Evolutionary conservation across 192 early-diverging fungal species (phyloP), one percentile per base, ranked within the genome.

Genomic region (Coemansia sp.): DNA sequence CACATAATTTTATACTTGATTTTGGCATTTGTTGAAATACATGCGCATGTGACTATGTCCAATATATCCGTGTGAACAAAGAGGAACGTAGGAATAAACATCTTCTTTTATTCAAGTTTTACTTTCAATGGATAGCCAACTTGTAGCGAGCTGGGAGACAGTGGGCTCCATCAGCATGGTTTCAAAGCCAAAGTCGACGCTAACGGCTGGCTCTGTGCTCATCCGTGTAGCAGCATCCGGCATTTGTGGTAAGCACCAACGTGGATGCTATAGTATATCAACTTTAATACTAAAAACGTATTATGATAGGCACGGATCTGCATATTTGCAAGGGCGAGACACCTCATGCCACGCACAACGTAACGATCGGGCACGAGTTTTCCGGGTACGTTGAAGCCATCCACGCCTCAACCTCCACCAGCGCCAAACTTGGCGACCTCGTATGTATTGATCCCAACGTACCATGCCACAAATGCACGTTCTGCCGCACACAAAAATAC

Each of bases 251-350:
- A 50, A 50, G 49, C 16, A 35, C 9, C 7, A 35, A 35, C 8
- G 7, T 9, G 5, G 27, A 29, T 9, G 0, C 6, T 35, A 35
- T 35, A 9, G 6, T 35, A 35, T 9, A 35, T 4, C 32, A 35
- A 9, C 32, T 35, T 9, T 35, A 32, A 27, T 32, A 35, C 9
- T 35, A 35, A 35, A 35, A 35, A 35, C 32, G 5, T 35, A 9
- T 7, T 35, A 35, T 35, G 7, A 22, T 50, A 50, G 49, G 49
- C 7, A 84, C 83, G 9, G 83, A 84, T 65, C 61, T 82, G 49
- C 83, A 84, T 54, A 84, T 84, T 57, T 82, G 83, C 55, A 70
- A 75, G 26, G 83, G 81, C 37, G 83, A 84, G 57, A 82, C 81
- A n/a, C 83, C 83, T 22, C 75, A 82, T 19, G 83, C 83, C 26